Evolutionary conservation across 2,329 filamentous ascomycete genomes (phyloP), one percentile per base, ranked within the genome.

Genomic region (Pseudogymnoascus sp.): DNA sequence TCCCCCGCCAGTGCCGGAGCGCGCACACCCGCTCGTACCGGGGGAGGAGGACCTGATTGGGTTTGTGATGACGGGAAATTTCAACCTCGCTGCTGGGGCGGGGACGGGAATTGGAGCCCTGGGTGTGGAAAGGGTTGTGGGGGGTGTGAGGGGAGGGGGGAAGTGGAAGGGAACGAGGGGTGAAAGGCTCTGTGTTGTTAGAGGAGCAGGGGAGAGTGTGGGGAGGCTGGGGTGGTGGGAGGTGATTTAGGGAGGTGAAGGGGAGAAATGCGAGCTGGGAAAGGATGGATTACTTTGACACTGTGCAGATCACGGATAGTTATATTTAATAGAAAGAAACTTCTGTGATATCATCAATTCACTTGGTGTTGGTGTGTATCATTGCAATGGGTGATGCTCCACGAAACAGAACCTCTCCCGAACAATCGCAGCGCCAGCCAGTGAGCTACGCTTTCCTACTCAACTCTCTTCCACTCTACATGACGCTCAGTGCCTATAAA

Each of bases 41-140:
- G 80, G 81, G 8, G 86, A 86, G 66, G 80, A 83, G 21, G 90
- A 97, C 73, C 79, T 97, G 11, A 84, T 97, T 60, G 95, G 95
- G 0, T 99, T 96, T 73, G 87, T 97, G 23, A 97, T 92, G 1
- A 89, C 89, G 1, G 95, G 93, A 0, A 88, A 90, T 60, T 96
- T 89, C 73, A 92, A 89, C 70, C 82, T 97, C 1, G 84, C 85
- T 1, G 85, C 89, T 67, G 95, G 93, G 0, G 84, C 82, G 67
- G 90, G 89, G 0, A 86, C 86, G 14, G 93, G 87, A 0, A 81
- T 97, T 64, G 95, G 89, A 0, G 88, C 84, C 60, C 72, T 97
- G 25, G 78, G 85, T 12, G 78, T 88, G 0, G 78, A 79, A 4
- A 88, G 81, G 73, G 81, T 89, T 1, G 64, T 83, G 3, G 75